phyloP scores from a whole-genome alignment of 208 protist species.

The Cochliopodium minus region DNA sequence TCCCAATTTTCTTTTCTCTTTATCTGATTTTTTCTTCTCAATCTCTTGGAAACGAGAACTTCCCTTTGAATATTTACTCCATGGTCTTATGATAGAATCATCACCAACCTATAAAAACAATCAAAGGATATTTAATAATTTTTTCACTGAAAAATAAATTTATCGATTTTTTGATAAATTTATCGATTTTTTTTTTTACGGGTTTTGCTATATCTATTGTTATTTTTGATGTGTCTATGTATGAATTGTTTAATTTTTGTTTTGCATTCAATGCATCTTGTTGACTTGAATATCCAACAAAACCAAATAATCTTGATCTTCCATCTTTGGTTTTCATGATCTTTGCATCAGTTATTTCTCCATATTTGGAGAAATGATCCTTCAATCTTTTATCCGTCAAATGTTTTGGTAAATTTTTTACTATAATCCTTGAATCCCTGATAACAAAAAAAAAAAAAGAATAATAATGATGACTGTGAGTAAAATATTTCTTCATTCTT shows the following conservation, averaged over 20 bases:
- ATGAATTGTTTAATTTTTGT: background rate
- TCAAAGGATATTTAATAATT: background rate
- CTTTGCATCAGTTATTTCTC: slow-evolving; percentile 4
- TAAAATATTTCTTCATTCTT: too few relatives aligned
- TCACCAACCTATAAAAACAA: slow-evolving; percentile 13
- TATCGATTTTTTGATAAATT: slow-evolving; percentile 6
- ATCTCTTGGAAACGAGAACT: slow-evolving; percentile 23
- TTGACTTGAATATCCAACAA: background rate
- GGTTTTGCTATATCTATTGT: slow-evolving; percentile 35
- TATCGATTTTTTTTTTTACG: background rate
- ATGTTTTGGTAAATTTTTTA: background rate
- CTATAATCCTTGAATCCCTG: slow-evolving; percentile 3
- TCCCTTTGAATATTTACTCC: slow-evolving; percentile 49
- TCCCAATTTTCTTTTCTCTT: background rate
- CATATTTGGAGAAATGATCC: background rate
- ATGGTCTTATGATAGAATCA: slow-evolving; percentile 27
- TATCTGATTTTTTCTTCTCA: background rate
- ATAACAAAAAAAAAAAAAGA: too few relatives aligned
- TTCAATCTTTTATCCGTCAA: background rate
- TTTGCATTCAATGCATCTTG: background rate
- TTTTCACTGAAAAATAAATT: background rate
- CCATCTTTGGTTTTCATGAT: background rate
- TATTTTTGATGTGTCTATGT: background rate
- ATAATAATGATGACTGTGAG: too few relatives aligned
- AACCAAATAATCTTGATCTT: background rate